phyloP scores from a whole-genome alignment of 75 land plant species.

The Chamaecyparis obtusa region DNA sequence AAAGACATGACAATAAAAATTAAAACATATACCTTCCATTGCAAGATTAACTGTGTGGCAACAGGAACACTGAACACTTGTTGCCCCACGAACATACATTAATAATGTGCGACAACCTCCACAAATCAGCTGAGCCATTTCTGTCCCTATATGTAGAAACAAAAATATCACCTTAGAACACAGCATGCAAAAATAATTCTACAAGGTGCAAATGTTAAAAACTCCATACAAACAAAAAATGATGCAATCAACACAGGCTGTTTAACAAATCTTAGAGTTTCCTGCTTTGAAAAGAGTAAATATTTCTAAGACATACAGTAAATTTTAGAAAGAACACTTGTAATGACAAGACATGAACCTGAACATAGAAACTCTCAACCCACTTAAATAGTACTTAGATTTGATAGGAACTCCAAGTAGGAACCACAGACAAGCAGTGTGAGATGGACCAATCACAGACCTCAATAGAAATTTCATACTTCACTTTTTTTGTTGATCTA shows the following conservation, averaged over 20 bases:
- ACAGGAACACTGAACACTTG: constrained; percentile 96
- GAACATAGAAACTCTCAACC: neutral
- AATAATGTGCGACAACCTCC: constrained; percentile 90
- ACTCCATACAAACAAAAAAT: neutral
- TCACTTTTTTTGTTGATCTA: neutral
- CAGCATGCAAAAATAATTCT: neutral
- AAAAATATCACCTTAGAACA: neutral
- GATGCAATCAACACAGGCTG: neutral
- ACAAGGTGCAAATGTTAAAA: neutral
- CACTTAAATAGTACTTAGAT: neutral
- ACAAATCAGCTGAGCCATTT: constrained; percentile 97
- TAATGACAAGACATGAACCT: neutral
- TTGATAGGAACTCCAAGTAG: neutral
- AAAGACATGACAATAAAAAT: neutral
- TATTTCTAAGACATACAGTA: neutral
- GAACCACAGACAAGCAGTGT: neutral
- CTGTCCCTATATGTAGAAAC: constrained; percentile 52
- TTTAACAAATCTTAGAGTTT: neutral
- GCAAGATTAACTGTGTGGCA: constrained; percentile 93
- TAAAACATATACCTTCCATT: constrained; percentile 56
- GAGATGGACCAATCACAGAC: neutral
- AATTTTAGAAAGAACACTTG: neutral
- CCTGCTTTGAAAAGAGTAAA: neutral
- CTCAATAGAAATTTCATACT: neutral
- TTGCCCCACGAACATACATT: constrained; percentile 95